Conservation (phyloP, 192 early-diverging fungal species). For the Spizellomyces punctatus region DNA sequence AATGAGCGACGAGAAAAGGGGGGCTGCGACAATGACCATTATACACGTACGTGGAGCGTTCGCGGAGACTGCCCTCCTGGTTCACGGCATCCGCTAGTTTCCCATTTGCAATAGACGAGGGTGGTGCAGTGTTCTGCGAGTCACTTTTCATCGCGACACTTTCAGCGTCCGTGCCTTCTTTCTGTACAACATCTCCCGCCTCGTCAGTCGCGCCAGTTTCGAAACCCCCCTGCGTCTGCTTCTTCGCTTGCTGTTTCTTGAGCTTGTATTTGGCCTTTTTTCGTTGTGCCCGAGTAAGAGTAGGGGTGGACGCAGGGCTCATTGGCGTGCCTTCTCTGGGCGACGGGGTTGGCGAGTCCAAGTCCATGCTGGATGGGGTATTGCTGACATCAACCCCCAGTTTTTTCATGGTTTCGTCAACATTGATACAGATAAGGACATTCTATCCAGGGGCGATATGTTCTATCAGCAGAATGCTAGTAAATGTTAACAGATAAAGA, state of each 20-base stretch:
- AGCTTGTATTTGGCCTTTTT: conserved; percentile 59
- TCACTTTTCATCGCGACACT: not conserved
- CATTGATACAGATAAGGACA: conserved; percentile 90
- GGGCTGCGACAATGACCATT: too few relatives aligned
- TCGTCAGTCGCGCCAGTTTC: not conserved
- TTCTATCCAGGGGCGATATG: conserved; percentile 50
- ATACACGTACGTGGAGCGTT: not conserved
- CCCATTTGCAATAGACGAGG: too few relatives aligned
- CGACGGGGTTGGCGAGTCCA: conserved; percentile 16
- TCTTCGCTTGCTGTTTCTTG: conserved; percentile 41
- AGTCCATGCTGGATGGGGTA: conserved; percentile 27
- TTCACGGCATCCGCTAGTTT: not conserved
- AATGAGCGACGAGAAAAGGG: too few relatives aligned
- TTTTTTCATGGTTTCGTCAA: conserved; percentile 73
- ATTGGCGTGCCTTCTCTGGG: conserved; percentile 16
- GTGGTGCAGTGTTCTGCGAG: too few relatives aligned
- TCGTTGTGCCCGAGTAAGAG: conserved; percentile 51
- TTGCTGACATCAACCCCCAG: conserved; percentile 43
- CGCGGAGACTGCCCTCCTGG: not conserved
- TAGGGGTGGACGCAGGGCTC: conserved; percentile 12
- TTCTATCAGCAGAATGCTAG: not conserved
- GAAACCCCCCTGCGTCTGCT: not conserved
- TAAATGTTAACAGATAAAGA: not conserved
- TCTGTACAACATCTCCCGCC: not conserved
- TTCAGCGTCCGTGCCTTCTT: not conserved